Evolutionary conservation across 352 stramenopile genomes (phyloP).

Genomic region (Phytophthora capsici): DNA sequence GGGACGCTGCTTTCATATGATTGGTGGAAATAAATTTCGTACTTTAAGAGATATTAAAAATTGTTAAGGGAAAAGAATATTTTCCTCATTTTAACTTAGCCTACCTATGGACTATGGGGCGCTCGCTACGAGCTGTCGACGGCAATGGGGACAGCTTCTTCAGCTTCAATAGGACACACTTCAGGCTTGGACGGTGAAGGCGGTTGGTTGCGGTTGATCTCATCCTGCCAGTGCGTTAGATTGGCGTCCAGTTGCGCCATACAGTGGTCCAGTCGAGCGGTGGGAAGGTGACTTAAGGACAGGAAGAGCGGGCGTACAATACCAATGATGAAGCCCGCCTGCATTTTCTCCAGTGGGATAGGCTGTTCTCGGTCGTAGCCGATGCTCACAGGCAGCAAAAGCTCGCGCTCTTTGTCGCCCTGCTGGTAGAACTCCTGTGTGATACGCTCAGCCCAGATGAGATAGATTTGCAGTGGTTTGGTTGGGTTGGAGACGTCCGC

Average conservation of each 20-base stretch:
- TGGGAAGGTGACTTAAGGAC: conserved; percentile 60
- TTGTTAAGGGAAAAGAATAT: too few relatives aligned
- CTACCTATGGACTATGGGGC: conserved; percentile 22
- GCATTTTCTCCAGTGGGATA: conserved; percentile 88
- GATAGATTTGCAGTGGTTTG: conserved; percentile 79
- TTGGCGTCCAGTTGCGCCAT: conserved; percentile 75
- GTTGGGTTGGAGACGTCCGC: conserved; percentile 95
- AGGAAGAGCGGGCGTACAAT: conserved; percentile 87
- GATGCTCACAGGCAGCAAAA: conserved; percentile 87
- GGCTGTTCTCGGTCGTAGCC: conserved; percentile 91
- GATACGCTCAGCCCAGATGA: conserved; percentile 91
- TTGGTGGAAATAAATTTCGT: conserved; percentile 22
- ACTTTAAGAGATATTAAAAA: conserved; percentile 1
- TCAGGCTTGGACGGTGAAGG: conserved; percentile 9
- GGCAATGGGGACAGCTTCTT: conserved; percentile 4
- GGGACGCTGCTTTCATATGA: background rate
- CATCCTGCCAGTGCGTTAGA: conserved; percentile 67
- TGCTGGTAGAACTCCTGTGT: conserved; percentile 95
- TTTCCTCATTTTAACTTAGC: conserved; percentile 6
- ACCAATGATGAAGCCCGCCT: conserved; percentile 95
- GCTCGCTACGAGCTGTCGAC: conserved; percentile 19
- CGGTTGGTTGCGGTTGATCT: conserved; percentile 58
- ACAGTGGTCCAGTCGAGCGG: conserved; percentile 61
- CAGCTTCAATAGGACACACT: conserved; percentile 14
- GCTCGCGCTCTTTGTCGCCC: conserved; percentile 93